Percentiles rank a stretch among this genome's conserved stretches.
Conservation (phyloP, 805 yeast species). For the Candida rishiriensis region DNA sequence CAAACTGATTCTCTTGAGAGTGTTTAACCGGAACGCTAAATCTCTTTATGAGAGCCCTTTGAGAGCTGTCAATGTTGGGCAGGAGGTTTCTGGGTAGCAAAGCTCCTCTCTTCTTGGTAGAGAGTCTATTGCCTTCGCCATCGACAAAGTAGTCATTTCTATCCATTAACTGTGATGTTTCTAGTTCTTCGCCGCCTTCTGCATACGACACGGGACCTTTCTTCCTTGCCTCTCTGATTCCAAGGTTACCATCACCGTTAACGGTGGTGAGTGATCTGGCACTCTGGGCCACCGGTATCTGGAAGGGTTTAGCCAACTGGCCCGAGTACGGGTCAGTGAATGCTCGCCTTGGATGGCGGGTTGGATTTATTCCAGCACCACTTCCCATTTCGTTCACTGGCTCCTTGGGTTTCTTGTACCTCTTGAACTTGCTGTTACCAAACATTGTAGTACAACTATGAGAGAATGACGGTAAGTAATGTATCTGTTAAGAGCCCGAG, state of each 20-base stretch:
- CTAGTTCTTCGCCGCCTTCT: conserved; percentile 28
- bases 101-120: conserved; percentile 49
- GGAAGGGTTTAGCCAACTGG: conserved; percentile 62
- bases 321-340: conserved; percentile 44
- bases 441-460: neutral
- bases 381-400: conserved; percentile 48
- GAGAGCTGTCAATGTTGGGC: conserved; percentile 36
- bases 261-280: conserved; percentile 12
- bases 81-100: conserved; percentile 51
- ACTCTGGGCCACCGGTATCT: conserved; percentile 46
- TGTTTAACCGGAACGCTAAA: conserved; percentile 60
- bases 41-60: conserved; percentile 39
- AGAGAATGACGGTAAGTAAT: too few relatives aligned
- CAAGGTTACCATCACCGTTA: conserved; percentile 11
- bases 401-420: conserved; percentile 6
- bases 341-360: conserved; percentile 50
- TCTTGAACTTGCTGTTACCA: neutral
- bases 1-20: conserved; percentile 31
- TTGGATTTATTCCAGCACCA: conserved; percentile 63
- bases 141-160: conserved; percentile 21
- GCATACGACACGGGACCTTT: conserved; percentile 39
- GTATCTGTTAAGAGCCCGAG: too few relatives aligned
- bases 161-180: conserved; percentile 33
- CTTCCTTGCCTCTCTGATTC: conserved; percentile 24
- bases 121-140: conserved; percentile 23